Evolutionary conservation across 2,329 filamentous ascomycete species (phyloP), one percentile per base, ranked within the genome.

Genomic region (Pleoardoris graminearum): DNA sequence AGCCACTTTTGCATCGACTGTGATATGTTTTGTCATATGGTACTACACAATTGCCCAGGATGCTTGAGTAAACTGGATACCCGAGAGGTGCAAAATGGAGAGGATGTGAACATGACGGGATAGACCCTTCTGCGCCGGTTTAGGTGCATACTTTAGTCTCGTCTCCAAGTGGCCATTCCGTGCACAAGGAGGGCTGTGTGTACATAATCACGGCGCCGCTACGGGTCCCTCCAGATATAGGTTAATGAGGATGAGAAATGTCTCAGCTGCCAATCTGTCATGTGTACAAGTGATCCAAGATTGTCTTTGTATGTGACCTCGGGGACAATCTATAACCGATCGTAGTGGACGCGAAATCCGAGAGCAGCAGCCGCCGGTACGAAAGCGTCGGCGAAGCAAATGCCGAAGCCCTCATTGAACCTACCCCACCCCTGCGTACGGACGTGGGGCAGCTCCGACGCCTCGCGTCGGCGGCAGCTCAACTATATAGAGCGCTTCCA

Each of bases 1-100:
- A 86, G 89, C 54, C 93, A 97, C 75, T 99, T 97, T 71, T 99
- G 94, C 78, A 95, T 99, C 60, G 94, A 99, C 72, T 99, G 94
- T 72, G 94, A 99, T 72, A 85, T 97, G 21, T 97, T 94, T 76
- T 89, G 90, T 21, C 94, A 99, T 71, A 91, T 97, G 76, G 85
- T 95, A 11, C 83, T 96, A 46, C 93, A 99, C 71, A 97, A 97
- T 74, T 99, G 94, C 67, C 92, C 94, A 0, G 93, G 93, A 0
- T 99, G 94, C 72, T 87, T 86, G 64, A 77, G 77, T 44, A 53
- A 61, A 29, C 38, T 67, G 36, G 67, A 68, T 45, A 55, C 60
- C 14, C 48, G 48, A 1, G 47, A 50, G 14, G 53, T 45, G 16
- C 57, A 43, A 2, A 49, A 53, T 38, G 47, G 50, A 11, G 64